These are phyloP conservation scores for Cladorrhinum sp. DNA, from an alignment of 2,329 filamentous ascomycete species.

Conservation along the genomic window DNA sequence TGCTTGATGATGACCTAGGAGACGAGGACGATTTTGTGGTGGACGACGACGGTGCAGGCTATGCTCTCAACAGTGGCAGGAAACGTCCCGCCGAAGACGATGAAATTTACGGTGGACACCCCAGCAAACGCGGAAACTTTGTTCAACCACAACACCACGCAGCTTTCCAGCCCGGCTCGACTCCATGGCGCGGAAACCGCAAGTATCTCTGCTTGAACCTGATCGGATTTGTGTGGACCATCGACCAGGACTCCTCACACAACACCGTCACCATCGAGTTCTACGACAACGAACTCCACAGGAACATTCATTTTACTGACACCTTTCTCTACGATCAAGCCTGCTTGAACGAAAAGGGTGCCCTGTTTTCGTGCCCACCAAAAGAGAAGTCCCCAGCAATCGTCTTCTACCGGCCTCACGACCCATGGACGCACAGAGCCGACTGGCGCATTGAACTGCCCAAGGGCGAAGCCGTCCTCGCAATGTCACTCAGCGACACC, in stretches of 20 bases:
- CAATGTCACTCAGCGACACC: constrained; percentile 86
- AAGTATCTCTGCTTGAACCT: constrained; percentile 92
- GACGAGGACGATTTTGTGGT: constrained; percentile 80
- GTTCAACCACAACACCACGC: constrained; percentile 68
- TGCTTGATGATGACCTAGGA: constrained; percentile 60
- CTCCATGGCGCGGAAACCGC: constrained; percentile 90
- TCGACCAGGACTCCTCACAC: constrained; percentile 81
- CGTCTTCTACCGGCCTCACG: constrained; percentile 95
- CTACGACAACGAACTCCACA: constrained; percentile 87
- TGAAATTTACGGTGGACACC: constrained; percentile 46
- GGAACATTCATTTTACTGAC: constrained; percentile 97
- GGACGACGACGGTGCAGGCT: constrained; percentile 93
- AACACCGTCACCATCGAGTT: constrained; percentile 97
- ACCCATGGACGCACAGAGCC: constrained; percentile 87
- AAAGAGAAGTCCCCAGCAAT: constrained; percentile 64
- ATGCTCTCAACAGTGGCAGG: constrained; percentile 56
- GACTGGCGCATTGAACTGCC: constrained; percentile 93
- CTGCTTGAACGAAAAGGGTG: constrained; percentile 80
- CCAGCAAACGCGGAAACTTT: constrained; percentile 50
- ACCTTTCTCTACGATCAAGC: constrained; percentile 95
- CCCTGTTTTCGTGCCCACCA: constrained; percentile 79
- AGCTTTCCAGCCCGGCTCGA: constrained; percentile 89
- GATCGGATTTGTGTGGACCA: constrained; percentile 93
- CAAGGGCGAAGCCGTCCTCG: constrained; percentile 77
- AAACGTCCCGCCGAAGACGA: constrained; percentile 53